Base-by-base conservation (phyloP, 768 basidiomycete species). In the Leccinum barrowsii region DNA sequence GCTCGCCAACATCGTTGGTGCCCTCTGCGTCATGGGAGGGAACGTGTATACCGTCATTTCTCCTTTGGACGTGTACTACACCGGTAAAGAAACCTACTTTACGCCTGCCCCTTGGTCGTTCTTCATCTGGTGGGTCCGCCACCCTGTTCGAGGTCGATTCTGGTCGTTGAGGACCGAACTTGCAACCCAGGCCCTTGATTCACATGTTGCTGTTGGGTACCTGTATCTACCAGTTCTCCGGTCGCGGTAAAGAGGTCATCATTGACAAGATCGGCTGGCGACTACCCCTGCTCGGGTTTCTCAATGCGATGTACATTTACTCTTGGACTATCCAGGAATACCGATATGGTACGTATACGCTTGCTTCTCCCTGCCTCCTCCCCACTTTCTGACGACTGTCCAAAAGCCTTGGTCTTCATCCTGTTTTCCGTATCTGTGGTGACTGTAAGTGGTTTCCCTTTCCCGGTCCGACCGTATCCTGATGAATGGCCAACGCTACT, bases 201-300 rank as follows among this genome's bases (percentile, higher is more conserved):
- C 86, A 90, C 67, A 73, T 87, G 55, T 77, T 89, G 40, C 78
- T 89, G 22, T 71, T 90, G 52, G 85, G 87, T 24, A 83, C 80
- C 50, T 78, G 87, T 60, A 74, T 87, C 72, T 85, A 82, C 70
- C 82, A 83, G 59, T 84, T 84, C 73, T 80, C 79, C 59, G 74
- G 75, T 42, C 70, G 72, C 28, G 85, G 85, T 19, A 84, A 84
- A 67, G 74, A 75, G 47, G 71, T 83, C 68, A 78, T 87, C 58
- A 74, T 88, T 52, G 84, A 87, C 54, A 82, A 81, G 46, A 80
- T 90, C 58, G 76, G 77, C n/a, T 90, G 85, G 84, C 74, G 83
- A 17, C 80, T 90, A 63, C 81, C 84, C 13, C 75, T 89, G 28
- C 77, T 90, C 59, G 83, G 75, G 35, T 71, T 88, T 56, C 76